Base-by-base conservation (phyloP, 148 eudicot species). In the Amaranthus hypochondriacus region DNA sequence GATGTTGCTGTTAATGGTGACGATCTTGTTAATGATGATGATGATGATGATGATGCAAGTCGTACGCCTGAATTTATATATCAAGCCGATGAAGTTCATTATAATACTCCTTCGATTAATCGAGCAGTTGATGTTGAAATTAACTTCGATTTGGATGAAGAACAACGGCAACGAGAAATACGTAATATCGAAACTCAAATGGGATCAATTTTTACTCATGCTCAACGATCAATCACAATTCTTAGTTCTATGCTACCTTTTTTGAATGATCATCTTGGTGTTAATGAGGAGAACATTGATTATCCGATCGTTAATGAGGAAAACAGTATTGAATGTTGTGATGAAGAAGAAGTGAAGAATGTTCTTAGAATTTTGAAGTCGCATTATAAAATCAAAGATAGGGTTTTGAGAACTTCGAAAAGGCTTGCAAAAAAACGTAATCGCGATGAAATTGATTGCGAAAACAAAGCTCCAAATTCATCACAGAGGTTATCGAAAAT, bases 401-500 rank as follows among this genome's bases (percentile, higher is more conserved):
- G 39, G 39, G 39, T 28, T 28, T 28, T 57, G 39, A 28, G 21
- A 4, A 14, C 39, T 7, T 14, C 2, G 5, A 15, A 8, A 57
- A 57, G 61, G 48, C 9, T 5, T 6, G 28, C 21, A 47, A 43
- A 11, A 13, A 56, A 56, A 18, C 60, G 13, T 56, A 18, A 56
- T 13, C 12, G 1, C 5, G 4, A 4, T 4, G 14, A 62, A 6
- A 47, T 3, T 10, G 46, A 28, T 28, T 28, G 1, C 39, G 14
- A 4, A 5, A 1, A 62, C 46, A 14, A 62, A 47, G 6, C 9
- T 21, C 47, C 46, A 62, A 62, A 62, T 13, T 0, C 11, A 66
- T n/a, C 12, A 9, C n/a, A 66, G 69, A 14, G 69, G 1, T 66
- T 66, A 48, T 66, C 54, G 4, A 48, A 75, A 46, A 51, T 75